A percentile compares a stretch with the other conserved stretches of the same genome.
These are phyloP conservation scores for Plasmodium billcollinsi DNA, from an alignment of 169 alveolate genomes.

Conservation along the genomic window DNA sequence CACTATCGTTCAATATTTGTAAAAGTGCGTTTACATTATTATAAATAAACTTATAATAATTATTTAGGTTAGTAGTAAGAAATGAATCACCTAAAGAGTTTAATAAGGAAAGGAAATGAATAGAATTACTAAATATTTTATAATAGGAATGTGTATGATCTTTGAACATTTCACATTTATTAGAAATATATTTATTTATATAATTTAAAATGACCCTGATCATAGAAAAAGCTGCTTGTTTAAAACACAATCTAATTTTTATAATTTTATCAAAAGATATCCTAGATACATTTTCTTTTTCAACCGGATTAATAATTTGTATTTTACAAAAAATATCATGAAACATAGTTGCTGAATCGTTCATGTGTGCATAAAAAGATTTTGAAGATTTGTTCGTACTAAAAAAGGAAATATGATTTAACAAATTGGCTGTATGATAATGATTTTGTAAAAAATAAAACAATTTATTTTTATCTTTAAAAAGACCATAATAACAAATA, in stretches of 20 bases:
- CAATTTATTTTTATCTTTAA: slow-evolving; percentile 23
- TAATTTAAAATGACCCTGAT: slow-evolving; percentile 1
- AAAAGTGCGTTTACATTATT: neutral
- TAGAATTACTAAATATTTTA: slow-evolving; percentile 3
- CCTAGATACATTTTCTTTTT: neutral
- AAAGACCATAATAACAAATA: slow-evolving; percentile 14
- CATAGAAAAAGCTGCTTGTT: slow-evolving; percentile 12
- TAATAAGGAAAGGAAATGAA: slow-evolving; percentile 22
- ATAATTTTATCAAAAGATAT: slow-evolving; percentile 14
- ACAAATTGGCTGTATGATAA: too few species aligned
- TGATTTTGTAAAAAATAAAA: slow-evolving; percentile 1
- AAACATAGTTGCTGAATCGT: slow-evolving; percentile 2
- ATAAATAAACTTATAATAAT: slow-evolving; percentile 1
- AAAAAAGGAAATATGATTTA: too few species aligned
- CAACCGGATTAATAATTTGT: neutral
- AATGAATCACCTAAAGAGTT: slow-evolving; percentile 25
- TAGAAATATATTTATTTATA: slow-evolving; percentile 8
- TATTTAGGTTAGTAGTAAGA: neutral
- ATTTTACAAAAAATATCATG: slow-evolving; percentile 18
- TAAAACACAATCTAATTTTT: slow-evolving; percentile 20
- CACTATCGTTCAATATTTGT: too few species aligned
- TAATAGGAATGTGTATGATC: neutral
- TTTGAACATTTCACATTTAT: neutral
- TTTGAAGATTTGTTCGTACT: too few species aligned
- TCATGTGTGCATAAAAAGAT: too few species aligned